These are phyloP conservation scores for Fusarium sp. DNA, from an alignment of 2,329 filamentous ascomycete species.

Conservation along the genomic window DNA sequence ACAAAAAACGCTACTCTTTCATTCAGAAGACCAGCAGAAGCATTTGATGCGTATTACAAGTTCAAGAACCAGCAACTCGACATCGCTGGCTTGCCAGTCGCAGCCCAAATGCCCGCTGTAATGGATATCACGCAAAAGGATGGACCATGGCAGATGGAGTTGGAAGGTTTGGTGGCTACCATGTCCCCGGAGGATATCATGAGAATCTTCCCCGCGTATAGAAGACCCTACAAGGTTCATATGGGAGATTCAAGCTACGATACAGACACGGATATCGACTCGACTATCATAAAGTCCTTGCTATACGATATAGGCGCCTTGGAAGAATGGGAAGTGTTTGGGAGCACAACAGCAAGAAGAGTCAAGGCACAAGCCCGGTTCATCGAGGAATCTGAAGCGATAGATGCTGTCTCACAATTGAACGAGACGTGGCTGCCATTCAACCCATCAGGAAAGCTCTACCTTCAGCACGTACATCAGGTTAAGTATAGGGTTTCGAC, in stretches of 20 bases:
- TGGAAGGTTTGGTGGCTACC: not conserved
- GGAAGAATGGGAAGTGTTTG: slow-evolving; percentile 46
- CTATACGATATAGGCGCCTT: slow-evolving; percentile 46
- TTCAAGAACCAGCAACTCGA: slow-evolving; percentile 39
- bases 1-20: slow-evolving; percentile 42
- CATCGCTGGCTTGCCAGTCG: slow-evolving; percentile 31
- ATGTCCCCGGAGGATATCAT: slow-evolving; percentile 8
- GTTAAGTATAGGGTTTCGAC: slow-evolving; percentile 51
- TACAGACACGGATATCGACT: slow-evolving; percentile 31
- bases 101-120: not conserved
- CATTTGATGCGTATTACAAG: slow-evolving; percentile 24
- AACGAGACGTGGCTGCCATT: slow-evolving; percentile 46
- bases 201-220: not conserved
- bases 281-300: slow-evolving; percentile 41
- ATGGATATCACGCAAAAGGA: not conserved
- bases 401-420: slow-evolving; percentile 45
- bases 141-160: not conserved
- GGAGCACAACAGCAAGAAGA: slow-evolving; percentile 43
- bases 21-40: slow-evolving; percentile 36
- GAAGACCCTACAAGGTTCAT: not conserved
- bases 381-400: slow-evolving; percentile 48
- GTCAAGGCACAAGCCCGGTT: slow-evolving; percentile 53
- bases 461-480: slow-evolving; percentile 48
- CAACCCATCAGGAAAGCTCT: slow-evolving; percentile 45
- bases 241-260: slow-evolving; percentile 35